Base-by-base conservation (phyloP, 805 yeast species). In the Saccharomycopsis sp. region DNA sequence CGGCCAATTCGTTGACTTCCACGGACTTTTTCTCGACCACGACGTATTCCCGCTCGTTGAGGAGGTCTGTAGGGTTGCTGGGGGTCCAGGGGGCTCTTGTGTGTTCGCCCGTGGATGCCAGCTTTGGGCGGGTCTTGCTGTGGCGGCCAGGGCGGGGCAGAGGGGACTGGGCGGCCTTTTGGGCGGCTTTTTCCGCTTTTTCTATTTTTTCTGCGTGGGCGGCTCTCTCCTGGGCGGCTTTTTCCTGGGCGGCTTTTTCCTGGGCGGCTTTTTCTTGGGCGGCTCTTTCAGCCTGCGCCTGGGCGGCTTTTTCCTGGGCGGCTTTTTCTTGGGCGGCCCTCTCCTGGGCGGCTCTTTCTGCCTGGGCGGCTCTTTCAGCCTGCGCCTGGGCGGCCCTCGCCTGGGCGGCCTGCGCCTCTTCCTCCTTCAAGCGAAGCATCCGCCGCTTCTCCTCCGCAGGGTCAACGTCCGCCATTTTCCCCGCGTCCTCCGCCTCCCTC, bases 1-100 rank as follows among this genome's bases (percentile, higher is more conserved):
- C 98, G 2, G 99, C 99, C 58, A 94, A 76, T 1, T 96, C 92
- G 73, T 92, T 92, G 7, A 92, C 96, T 68, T 94, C 98, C 2
- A 92, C 97, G 0, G 94, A 89, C 53, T 96, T 80, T 69, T 92
- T 94, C 69, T 92, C 98, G 29, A 92, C 91, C 46, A 92, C 96
- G 37, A 92, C 98, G 65, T 92, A 92, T 66, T 91, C 97, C 63
- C 82, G 84, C 64, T 90, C 97, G 18, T 52, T 57, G 47, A 57
- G 55, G 9, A 62, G 23, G 4, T 60, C 56, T 7, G 57, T 37
- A 8, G 56, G n/a, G 50, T 59, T 41, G 50, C 61, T 56, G 18
- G 53, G 55, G 46, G 64, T 51, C 15, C 44, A 37, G 55, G 34
- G 44, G 3, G 54, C 29, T n/a, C n/a, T n/a, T n/a, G n/a, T n/a